Conservation (phyloP, 176 grass and related monocot species). For the Zizania latifolia region DNA sequence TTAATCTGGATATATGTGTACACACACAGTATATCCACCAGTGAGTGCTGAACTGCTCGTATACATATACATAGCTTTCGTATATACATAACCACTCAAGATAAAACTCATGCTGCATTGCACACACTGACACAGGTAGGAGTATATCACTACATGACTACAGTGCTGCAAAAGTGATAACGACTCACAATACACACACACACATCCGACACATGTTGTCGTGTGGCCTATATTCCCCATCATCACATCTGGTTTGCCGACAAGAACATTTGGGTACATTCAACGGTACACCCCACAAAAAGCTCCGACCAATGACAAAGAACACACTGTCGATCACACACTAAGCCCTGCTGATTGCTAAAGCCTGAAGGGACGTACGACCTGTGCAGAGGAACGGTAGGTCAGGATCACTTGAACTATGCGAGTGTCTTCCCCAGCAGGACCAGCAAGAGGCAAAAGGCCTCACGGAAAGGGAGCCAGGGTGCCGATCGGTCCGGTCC, state of each 20-base stretch:
- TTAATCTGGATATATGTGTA: too few species aligned
- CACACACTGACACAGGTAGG: not conserved
- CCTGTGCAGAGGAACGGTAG: conserved; percentile 23
- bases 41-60: too few species aligned
- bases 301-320: conserved; percentile 30
- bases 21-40: not conserved
- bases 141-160: not conserved
- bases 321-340: conserved; percentile 32
- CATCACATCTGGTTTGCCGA: conserved; percentile 34
- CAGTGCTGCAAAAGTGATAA: conserved; percentile 19
- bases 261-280: conserved; percentile 43
- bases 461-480: too few species aligned
- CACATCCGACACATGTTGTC: not conserved
- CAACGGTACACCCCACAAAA: conserved; percentile 25
- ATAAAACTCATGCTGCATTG: not conserved
- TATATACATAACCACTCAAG: too few species aligned
- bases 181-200: not conserved
- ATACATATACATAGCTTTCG: too few species aligned
- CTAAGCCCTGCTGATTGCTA: conserved; percentile 5
- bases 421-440: conserved; percentile 41
- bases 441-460: not conserved
- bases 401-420: conserved; percentile 42
- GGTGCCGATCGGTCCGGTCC: too few species aligned
- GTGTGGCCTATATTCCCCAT: conserved; percentile 11
- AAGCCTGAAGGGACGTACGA: conserved; percentile 6